Conservation (phyloP, 1,139 yeast species). For the Kodamaea fungicola region DNA sequence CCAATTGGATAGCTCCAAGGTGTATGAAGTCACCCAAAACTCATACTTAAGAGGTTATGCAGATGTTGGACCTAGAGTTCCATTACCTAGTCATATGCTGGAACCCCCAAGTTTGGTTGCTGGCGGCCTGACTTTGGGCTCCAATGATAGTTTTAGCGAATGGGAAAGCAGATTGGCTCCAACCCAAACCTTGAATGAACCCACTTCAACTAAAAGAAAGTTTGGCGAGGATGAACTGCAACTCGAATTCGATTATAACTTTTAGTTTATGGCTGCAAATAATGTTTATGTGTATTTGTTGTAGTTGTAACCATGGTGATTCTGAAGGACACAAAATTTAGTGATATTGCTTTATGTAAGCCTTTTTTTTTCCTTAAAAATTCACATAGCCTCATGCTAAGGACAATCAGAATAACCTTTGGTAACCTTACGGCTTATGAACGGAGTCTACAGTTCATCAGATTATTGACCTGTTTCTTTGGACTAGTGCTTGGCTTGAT, state of each 20-base stretch:
- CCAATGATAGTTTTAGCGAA: slow-evolving; percentile 39
- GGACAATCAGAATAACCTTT: background rate
- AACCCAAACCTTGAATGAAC: slow-evolving; percentile 10
- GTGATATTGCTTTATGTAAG: background rate
- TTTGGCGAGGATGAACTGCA: slow-evolving; percentile 29
- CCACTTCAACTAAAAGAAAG: slow-evolving; percentile 32
- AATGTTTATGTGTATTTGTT: too few species aligned
- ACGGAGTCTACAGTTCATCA: slow-evolving; percentile 24
- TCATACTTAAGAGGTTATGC: slow-evolving; percentile 5
- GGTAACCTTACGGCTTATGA: slow-evolving; percentile 29
- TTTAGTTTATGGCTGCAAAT: slow-evolving; percentile 4
- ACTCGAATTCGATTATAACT: slow-evolving; percentile 12
- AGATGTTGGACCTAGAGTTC: slow-evolving; percentile 36
- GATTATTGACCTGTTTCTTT: slow-evolving; percentile 24
- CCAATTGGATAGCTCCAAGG: slow-evolving; percentile 11
- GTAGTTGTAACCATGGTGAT: too few species aligned
- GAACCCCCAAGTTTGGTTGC: slow-evolving; percentile 40
- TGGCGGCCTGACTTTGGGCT: slow-evolving; percentile 40
- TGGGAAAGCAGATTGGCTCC: slow-evolving; percentile 36
- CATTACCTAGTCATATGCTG: slow-evolving; percentile 47
- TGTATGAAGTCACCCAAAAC: slow-evolving; percentile 5
- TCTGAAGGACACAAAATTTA: background rate
- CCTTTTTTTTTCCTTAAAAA: slow-evolving; percentile 2
- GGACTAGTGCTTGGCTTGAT: slow-evolving; percentile 22
- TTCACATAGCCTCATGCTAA: background rate